Evolutionary conservation across 768 basidiomycete genomes (phyloP), one percentile per base, ranked within the genome.

Genomic region (Mycena pura): DNA sequence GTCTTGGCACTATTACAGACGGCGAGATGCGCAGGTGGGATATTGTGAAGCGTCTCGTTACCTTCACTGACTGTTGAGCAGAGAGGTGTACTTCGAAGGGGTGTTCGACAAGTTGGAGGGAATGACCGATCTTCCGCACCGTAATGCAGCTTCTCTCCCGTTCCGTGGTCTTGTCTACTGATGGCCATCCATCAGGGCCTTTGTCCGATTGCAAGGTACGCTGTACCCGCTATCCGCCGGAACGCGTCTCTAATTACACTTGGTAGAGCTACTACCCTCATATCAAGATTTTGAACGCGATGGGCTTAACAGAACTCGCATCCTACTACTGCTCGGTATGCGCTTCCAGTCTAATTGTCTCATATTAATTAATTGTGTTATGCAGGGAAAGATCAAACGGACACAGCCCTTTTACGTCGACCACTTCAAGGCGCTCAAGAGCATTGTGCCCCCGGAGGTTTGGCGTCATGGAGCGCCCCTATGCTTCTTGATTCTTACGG

Each of bases 21-120:
- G 88, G 88, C 40, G 87, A 89, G 72, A 57, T 82, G 63, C 75
- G 72, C 69, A 77, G 76, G 78, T 80, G 25, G 41, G 44, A 3
- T 14, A 22, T 6, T 41, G 29, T 53, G 25, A 56, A n/a, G 46
- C 54, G 46, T 34, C 64, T 44, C 36, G 7, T 21, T 49, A 17
- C 36, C 14, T 19, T 19, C 24, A 34, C 41, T 51, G 7, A 63
- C 17, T 15, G 5, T 36, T 4, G 28, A 21, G 5, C 69, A 87
- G 87, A 65, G 77, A 77, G 43, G 75, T 81, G 73, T 89, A 86
- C 70, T 88, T 78, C 55, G 85, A 89, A 44, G 88, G 88, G 19
- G 85, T 89, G 28, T 88, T 88, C 70, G 82, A 89, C 66, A 86
- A 82, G 52, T 72, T 91, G 38, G 83, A 86, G 48, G 88, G 88